Evolutionary conservation across 352 stramenopile species (phyloP), one percentile per base, ranked within the genome.

Genomic region (Phytophthora pistaciae): DNA sequence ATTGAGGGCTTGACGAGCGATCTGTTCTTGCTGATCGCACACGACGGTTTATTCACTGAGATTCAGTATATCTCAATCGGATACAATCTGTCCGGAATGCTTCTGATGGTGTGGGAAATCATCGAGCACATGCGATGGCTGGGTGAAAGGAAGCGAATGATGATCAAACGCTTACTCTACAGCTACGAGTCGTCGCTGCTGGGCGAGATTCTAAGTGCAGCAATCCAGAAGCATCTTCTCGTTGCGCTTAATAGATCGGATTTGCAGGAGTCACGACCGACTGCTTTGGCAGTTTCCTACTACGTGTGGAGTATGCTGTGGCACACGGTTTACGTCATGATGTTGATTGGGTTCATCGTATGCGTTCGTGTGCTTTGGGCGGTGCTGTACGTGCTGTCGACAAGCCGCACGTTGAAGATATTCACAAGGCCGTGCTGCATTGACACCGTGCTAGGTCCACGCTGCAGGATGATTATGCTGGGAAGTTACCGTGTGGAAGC

Each of bases 1-100:
- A 46, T 78, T 16, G 70, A 77, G 42, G 60, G 55, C n/a, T n/a
- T 77, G 11, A 74, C 74, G 70, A 60, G 55, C n/a, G 66, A 78
- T 44, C n/a, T 74, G 49, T 70, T 78, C 40, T 40, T 74, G 16
- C 46, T 77, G 11, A 67, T 77, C 14, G 60, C 60, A 1, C 50
- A 71, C 18, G 56, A 74, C 10, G 70, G 66, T 0, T 20, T 78
- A 11, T 67, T 49, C 20, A 56, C 70, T 1, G 33, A 66, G 20
- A 31, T 71, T 5, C 64, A 70, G 14, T 71, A 71, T 7, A 70
- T 70, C 8, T 77, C 65, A 8, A 54, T 77, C 9, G 70, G 70
- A 46, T 77, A 77, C 42, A 77, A 74, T 23, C 16, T 77, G 9
- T 74, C 65, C 23, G 65, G 66, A 16, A 33, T 78, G 38, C 46